These are phyloP conservation scores for Eustoma russellianum DNA, from an alignment of 257 asterid genomes.

Conservation along the genomic window DNA sequence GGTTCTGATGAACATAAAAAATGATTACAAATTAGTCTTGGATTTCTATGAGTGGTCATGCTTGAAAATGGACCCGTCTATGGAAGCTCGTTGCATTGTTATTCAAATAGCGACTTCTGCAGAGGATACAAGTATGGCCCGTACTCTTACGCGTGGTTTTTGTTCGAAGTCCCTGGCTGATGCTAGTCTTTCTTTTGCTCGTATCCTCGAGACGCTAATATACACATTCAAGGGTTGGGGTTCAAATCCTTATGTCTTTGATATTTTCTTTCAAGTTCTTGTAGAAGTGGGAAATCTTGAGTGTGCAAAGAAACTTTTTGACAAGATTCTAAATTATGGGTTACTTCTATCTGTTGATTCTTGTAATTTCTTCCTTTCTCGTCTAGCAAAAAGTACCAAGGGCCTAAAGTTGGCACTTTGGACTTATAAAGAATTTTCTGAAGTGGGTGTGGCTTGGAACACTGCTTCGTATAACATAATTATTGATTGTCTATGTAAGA, in stretches of 20 bases:
- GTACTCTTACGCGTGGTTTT: slow-evolving; percentile 37
- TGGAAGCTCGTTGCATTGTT: slow-evolving; percentile 75
- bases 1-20: slow-evolving; percentile 71
- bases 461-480: slow-evolving; percentile 62
- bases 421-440: slow-evolving; percentile 56
- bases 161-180: slow-evolving; percentile 37
- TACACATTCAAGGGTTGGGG: slow-evolving; percentile 93
- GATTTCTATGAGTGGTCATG: slow-evolving; percentile 73
- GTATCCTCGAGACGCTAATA: slow-evolving; percentile 59
- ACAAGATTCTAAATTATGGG: slow-evolving; percentile 67
- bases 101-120: slow-evolving; percentile 66
- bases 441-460: slow-evolving; percentile 68
- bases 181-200: slow-evolving; percentile 30
- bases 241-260: slow-evolving; percentile 65
- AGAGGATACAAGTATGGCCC: slow-evolving; percentile 39
- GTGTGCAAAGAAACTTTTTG: slow-evolving; percentile 57
- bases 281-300: slow-evolving; percentile 44
- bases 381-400: slow-evolving; percentile 30
- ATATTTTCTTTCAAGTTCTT: slow-evolving; percentile 68
- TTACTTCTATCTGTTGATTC: slow-evolving; percentile 65
- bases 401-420: slow-evolving; percentile 41
- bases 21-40: slow-evolving; percentile 55
- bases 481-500: slow-evolving; percentile 59
- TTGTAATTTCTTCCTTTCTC: slow-evolving; percentile 65
- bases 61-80: slow-evolving; percentile 57